Conservation (phyloP, 192 early-diverging fungal species). For the Coemansia sp. region DNA sequence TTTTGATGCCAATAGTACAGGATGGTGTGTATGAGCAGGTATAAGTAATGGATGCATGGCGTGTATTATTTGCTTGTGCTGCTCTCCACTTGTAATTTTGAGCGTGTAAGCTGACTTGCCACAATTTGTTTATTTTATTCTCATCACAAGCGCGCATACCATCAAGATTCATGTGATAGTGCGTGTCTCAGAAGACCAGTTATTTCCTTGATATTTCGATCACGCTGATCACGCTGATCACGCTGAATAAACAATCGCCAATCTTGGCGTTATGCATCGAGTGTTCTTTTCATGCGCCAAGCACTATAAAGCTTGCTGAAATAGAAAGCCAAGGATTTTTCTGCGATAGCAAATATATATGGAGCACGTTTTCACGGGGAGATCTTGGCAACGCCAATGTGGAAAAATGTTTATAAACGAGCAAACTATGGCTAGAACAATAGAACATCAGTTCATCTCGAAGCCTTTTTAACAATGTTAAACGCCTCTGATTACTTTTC, state of each 20-base stretch:
- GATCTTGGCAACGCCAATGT: background rate
- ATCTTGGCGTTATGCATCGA: background rate
- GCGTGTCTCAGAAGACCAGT: too few relatives aligned
- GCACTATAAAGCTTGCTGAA: background rate
- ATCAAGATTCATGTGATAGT: too few relatives aligned
- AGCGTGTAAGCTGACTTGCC: too few relatives aligned
- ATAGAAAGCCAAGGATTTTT: too few relatives aligned
- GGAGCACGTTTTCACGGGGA: too few relatives aligned
- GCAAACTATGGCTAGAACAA: too few relatives aligned
- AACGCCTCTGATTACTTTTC: constrained; percentile 20
- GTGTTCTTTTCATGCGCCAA: background rate
- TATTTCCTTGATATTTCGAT: too few relatives aligned
- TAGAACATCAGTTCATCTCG: too few relatives aligned
- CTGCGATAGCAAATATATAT: too few relatives aligned
- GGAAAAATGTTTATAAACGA: too few relatives aligned
- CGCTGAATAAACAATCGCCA: background rate
- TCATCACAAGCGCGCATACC: too few relatives aligned
- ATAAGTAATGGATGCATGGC: background rate
- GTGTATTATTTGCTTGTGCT: background rate
- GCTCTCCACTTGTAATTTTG: background rate
- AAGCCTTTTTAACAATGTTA: background rate
- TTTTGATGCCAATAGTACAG: background rate
- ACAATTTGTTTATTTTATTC: too few relatives aligned
- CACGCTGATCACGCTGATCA: background rate
- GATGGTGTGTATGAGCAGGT: background rate